Base-by-base conservation (phyloP, 1,284 basidiomycete species). In the Malassezia nana region DNA sequence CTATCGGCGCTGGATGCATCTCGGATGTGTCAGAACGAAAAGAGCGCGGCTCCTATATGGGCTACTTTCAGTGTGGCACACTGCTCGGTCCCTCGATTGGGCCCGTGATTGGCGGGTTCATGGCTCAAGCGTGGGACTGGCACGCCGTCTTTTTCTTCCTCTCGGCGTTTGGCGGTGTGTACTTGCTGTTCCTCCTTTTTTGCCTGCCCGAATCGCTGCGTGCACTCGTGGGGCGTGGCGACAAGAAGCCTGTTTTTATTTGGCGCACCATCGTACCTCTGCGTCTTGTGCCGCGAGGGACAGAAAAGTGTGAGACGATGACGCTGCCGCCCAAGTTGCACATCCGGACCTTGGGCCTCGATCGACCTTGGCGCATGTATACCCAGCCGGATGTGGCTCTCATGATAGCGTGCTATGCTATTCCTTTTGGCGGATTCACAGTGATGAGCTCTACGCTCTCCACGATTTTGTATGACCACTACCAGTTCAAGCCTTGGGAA, bases 111-210 rank as follows among this genome's bases (percentile, higher is more conserved):
- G 60, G 60, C 10, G 60, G 57, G 4, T 39, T 51, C 24, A 22
- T 62, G 12, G 48, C 60, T 3, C 51, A 59, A 30, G 16, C 33
- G 12, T 59, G 53, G 54, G 54, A 55, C 24, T 62, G 55, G 48
- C 60, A 57, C 15, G 41, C 81, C 2, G 84, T 87, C 22, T 88
- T 88, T 68, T 87, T 84, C 84, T 84, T 87, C 65, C 74, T 87
- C 7, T 80, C 79, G 50, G 86, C 86, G 4, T 67, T 80, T 0
- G 78, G 83, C 6, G 80, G 77, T 0, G 58, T 76, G 4, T 82
- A 82, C 62, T 75, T 81, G 26, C 33, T 84, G 6, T 67, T 78
- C 29, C 78, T 85, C 59, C 7, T 59, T 29, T 79, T 81, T 9
- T 77, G 82, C 54, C 74, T 84, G 7, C 83, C 83, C 6, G 83